Percentiles rank a stretch among this genome's conserved stretches.
Conservation (phyloP, 768 basidiomycete species). For the Lactarius quietus region DNA sequence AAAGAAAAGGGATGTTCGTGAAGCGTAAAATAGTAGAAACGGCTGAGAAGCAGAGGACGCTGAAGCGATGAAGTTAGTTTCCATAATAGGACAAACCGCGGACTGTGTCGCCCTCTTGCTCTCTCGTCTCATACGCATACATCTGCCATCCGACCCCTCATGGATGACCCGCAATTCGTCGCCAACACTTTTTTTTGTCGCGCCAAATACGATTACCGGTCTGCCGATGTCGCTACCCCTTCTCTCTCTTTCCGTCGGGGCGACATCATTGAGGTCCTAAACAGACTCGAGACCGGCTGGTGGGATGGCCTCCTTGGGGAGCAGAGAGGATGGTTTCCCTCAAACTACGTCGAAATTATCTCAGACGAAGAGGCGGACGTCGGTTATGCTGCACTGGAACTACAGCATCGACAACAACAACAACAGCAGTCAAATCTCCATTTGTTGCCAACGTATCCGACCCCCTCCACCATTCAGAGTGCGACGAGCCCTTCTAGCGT, state of each 20-base stretch:
- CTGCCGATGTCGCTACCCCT: slow-evolving; percentile 65
- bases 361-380: slow-evolving; percentile 78
- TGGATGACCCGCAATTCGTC: slow-evolving; percentile 54
- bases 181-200: slow-evolving; percentile 75
- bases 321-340: slow-evolving; percentile 95
- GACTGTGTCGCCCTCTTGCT: neutral
- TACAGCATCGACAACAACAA: slow-evolving; percentile 24
- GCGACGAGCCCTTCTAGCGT: slow-evolving; percentile 34
- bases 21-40: slow-evolving; percentile 92
- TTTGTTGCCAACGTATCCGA: slow-evolving; percentile 18
- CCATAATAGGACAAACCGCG: neutral
- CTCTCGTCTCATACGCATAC: neutral
- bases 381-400: slow-evolving; percentile 51
- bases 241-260: slow-evolving; percentile 83
- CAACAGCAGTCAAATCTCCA: slow-evolving; percentile 12
- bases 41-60: slow-evolving; percentile 95
- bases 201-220: slow-evolving; percentile 87
- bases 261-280: slow-evolving; percentile 92
- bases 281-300: slow-evolving; percentile 91
- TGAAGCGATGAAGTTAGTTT: slow-evolving; percentile 41
- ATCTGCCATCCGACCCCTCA: slow-evolving; percentile 13
- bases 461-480: slow-evolving; percentile 37
- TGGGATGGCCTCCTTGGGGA: slow-evolving; percentile 94
- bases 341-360: slow-evolving; percentile 85
- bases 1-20: slow-evolving; percentile 93